Evolutionary conservation across 306 rosid genomes (phyloP), one percentile per base, ranked within the genome.

Genomic region (Alnus rubra): DNA sequence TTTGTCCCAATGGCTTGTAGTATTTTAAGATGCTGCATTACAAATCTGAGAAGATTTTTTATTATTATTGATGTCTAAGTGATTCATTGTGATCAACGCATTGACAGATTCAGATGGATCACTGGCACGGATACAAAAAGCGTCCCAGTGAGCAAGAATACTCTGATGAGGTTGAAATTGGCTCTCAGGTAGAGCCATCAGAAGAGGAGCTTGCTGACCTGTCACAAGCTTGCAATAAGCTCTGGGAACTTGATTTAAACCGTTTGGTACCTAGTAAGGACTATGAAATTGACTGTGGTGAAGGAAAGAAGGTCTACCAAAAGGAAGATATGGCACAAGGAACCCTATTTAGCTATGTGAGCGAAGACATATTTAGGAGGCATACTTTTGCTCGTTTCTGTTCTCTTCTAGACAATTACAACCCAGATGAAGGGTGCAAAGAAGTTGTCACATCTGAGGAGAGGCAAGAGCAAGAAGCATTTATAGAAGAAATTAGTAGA

Each of bases 231-330:
- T 95, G 98, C 82, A 85, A 81, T 44, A 95, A 82, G 79, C 89
- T 92, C 4, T 95, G 98, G 98, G 92, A 95, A 59, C 90, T 95
- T 67, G 98, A 95, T 84, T 82, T 77, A 37, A 91, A 91, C 84
- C 91, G 96, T 72, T 75, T 92, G 87, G 81, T 80, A 74, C 96
- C 98, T 56, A 89, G 92, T 69, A 92, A 88, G 80, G 90, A 95
- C 88, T 95, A 95, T 69, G 96, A 92, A 90, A 91, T 95, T 80
- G 96, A 95, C 84, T 92, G 97, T 70, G 97, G 98, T 37, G 97
- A 88, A 76, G 98, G 98, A 78, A 95, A 95, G 88, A 91, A 79
- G 88, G 98, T 78, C 75, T 76, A 2, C 84, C 92, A 89, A 74
- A 87, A 74, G 82, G 90, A 83, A 75, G 98, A 95, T 74, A 78